Evolutionary conservation across 2,329 filamentous ascomycete genomes (phyloP).

Genomic region (Neonectria magnoliae): DNA sequence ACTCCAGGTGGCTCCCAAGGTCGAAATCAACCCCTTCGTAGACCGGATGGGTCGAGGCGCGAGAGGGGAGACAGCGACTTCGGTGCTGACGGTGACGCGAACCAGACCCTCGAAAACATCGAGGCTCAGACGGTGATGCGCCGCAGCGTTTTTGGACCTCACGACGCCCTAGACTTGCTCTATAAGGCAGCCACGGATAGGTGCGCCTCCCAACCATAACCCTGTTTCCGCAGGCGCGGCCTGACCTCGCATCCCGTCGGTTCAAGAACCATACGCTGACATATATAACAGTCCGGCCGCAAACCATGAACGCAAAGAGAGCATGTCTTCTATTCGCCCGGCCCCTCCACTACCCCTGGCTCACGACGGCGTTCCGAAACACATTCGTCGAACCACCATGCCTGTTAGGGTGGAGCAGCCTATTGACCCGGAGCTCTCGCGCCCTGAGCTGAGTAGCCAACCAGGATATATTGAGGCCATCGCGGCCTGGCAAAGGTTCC

Average conservation of each 20-base stretch:
- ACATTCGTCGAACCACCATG: slow-evolving; percentile 28
- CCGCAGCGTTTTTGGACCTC: slow-evolving; percentile 84
- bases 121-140: slow-evolving; percentile 74
- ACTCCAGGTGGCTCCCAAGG: slow-evolving; percentile 75
- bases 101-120: slow-evolving; percentile 70
- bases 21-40: slow-evolving; percentile 71
- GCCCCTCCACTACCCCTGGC: slow-evolving; percentile 25
- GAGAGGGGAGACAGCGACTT: slow-evolving; percentile 49
- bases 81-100: slow-evolving; percentile 61
- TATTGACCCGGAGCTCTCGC: slow-evolving; percentile 59
- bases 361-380: slow-evolving; percentile 34
- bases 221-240: neutral
- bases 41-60: slow-evolving; percentile 60
- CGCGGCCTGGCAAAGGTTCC: slow-evolving; percentile 88
- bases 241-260: slow-evolving; percentile 1
- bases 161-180: slow-evolving; percentile 90
- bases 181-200: slow-evolving; percentile 84
- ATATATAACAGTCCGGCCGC: slow-evolving; percentile 33
- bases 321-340: slow-evolving; percentile 29
- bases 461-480: slow-evolving; percentile 75
- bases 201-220: slow-evolving; percentile 48
- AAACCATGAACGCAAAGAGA: slow-evolving; percentile 39
- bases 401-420: slow-evolving; percentile 47
- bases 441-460: slow-evolving; percentile 57
- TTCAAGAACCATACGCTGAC: slow-evolving; percentile 18